A percentile compares a stretch with the other conserved stretches of the same genome.
Evolutionary conservation across 108 stramenopile genomes (phyloP).

Genomic region (Skeletonema potamos): DNA sequence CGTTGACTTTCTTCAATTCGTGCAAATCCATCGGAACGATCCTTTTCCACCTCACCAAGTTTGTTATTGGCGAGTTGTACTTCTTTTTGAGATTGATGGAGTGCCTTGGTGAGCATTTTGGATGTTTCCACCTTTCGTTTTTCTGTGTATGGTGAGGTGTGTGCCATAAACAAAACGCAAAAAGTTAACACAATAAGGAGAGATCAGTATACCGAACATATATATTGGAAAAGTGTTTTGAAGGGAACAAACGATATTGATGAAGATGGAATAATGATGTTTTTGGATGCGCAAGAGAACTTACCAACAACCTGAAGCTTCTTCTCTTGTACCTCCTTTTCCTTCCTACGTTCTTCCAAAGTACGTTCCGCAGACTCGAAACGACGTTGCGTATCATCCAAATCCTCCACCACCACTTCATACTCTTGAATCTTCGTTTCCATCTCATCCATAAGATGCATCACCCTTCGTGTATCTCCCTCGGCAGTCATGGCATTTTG

Average conservation of each 20-base stretch:
- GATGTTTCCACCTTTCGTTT: constrained; percentile 31
- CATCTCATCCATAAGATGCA: constrained; percentile 27
- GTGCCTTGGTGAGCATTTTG: constrained; percentile 31
- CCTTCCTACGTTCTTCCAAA: constrained; percentile 30
- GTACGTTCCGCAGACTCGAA: constrained; percentile 32
- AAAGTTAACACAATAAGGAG: too few relatives aligned
- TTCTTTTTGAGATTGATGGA: constrained; percentile 43
- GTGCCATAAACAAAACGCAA: neutral
- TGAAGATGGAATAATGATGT: too few relatives aligned
- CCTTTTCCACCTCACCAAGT: constrained; percentile 73
- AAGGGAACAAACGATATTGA: too few relatives aligned
- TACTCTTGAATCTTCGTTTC: constrained; percentile 25
- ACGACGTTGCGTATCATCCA: constrained; percentile 38
- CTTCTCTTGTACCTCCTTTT: constrained; percentile 2
- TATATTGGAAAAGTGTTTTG: too few relatives aligned
- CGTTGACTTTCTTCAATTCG: constrained; percentile 69
- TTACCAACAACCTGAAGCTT: constrained; percentile 21
- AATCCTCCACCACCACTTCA: constrained; percentile 28
- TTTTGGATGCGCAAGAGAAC: too few relatives aligned
- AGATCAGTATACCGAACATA: too few relatives aligned
- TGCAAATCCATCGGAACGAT: constrained; percentile 75
- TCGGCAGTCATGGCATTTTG: constrained; percentile 26
- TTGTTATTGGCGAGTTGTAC: constrained; percentile 45
- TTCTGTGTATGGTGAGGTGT: constrained; percentile 18
- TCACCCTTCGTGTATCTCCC: constrained; percentile 17